A percentile compares a stretch with the other conserved stretches of the same genome.
Conservation (phyloP, 768 basidiomycete species). For the Amanita brunnescens region DNA sequence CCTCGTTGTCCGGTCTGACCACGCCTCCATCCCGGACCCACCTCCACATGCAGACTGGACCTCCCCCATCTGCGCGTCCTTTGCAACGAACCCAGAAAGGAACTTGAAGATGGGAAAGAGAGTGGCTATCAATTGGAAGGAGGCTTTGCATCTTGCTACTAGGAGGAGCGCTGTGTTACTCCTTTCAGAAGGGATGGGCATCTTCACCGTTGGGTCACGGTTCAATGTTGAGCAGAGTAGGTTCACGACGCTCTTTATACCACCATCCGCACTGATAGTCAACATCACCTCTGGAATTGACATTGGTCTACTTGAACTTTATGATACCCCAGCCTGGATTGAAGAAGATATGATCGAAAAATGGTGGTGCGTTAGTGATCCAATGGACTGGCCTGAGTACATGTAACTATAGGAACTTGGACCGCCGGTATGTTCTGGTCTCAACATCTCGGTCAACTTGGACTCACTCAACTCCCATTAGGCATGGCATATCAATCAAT, state of each 20-base stretch:
- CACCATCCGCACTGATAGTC: not conserved
- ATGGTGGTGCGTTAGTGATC: conserved; percentile 85
- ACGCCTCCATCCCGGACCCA: no score
- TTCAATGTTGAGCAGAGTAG: conserved; percentile 74
- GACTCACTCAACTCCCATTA: no score
- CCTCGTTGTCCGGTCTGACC: no score
- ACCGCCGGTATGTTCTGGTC: no score
- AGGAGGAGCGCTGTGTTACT: conserved; percentile 67
- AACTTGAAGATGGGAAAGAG: conserved; percentile 3
- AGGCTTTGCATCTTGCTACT: conserved; percentile 74
- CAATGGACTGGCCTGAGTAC: conserved; percentile 78
- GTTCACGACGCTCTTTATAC: conserved; percentile 17
- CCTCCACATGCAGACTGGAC: no score
- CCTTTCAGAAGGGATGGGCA: conserved; percentile 36
- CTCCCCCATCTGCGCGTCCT: no score
- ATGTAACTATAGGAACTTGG: no score
- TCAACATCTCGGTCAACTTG: not conserved
- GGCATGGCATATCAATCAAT: no score
- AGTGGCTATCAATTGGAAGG: conserved; percentile 67
- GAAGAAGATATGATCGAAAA: conserved; percentile 61
- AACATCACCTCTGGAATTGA: conserved; percentile 25
- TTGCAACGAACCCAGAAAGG: conserved; percentile 25
- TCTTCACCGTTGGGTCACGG: conserved; percentile 50
- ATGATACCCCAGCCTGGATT: conserved; percentile 24
- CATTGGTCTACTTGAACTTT: conserved; percentile 63